phyloP scores from a whole-genome alignment of 805 yeast genomes.

The Kazachstania africana region DNA sequence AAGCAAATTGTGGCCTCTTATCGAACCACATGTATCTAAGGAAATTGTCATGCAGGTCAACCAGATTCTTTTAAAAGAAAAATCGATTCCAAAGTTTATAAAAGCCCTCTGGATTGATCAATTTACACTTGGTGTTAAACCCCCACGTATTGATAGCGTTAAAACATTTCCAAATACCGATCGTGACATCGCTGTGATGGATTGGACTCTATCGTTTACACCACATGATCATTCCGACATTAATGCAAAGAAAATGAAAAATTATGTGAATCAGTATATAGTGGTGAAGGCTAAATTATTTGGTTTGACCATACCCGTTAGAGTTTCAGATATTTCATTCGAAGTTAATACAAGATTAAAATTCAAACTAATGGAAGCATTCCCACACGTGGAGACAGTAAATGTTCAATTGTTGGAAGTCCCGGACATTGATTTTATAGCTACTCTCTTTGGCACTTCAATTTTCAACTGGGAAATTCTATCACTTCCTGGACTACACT shows the following conservation, averaged over 20 bases:
- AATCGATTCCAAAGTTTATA: conserved; percentile 65
- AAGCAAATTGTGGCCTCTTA: conserved; percentile 78
- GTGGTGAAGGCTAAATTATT: conserved; percentile 65
- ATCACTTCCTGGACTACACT: conserved; percentile 72
- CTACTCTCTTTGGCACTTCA: conserved; percentile 61
- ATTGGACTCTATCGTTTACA: conserved; percentile 81
- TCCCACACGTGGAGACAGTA: conserved; percentile 86
- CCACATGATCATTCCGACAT: conserved; percentile 82
- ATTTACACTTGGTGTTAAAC: conserved; percentile 86
- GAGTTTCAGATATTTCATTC: conserved; percentile 68
- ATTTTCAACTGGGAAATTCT: conserved; percentile 78
- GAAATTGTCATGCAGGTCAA: conserved; percentile 76
- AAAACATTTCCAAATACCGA: conserved; percentile 78
- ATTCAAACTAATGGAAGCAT: conserved; percentile 74
- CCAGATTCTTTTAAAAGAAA: conserved; percentile 62
- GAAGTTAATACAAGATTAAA: conserved; percentile 63
- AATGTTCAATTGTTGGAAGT: conserved; percentile 74
- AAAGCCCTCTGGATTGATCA: conserved; percentile 75
- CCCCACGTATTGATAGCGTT: conserved; percentile 82
- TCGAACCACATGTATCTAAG: conserved; percentile 83
- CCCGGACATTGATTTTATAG: conserved; percentile 75
- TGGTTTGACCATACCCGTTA: conserved; percentile 68
- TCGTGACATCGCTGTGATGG: conserved; percentile 91
- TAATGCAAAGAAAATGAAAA: conserved; percentile 70
- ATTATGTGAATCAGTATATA: conserved; percentile 67